Evolutionary conservation across 805 yeast genomes (phyloP).

Genomic region (Metschnikowia picachoensis): DNA sequence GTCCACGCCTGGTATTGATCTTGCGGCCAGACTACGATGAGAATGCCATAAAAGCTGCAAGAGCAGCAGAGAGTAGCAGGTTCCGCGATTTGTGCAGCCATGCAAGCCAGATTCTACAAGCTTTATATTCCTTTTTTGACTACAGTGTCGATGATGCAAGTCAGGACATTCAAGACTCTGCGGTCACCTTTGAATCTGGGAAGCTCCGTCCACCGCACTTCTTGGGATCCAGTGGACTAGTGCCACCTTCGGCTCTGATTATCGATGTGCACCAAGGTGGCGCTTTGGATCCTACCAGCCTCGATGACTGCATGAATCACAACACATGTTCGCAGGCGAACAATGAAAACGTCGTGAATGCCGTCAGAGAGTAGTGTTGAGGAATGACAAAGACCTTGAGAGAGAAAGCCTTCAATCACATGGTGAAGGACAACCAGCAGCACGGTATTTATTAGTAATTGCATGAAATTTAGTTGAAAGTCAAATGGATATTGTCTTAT

Average conservation of each 20-base stretch:
- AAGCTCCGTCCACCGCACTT: constrained; percentile 4
- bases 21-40: constrained; percentile 55
- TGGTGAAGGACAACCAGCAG: too few relatives aligned
- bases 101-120: constrained; percentile 17
- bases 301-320: neutral
- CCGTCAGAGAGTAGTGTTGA: constrained; percentile 3
- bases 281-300: neutral
- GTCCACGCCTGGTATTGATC: constrained; percentile 71
- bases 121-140: constrained; percentile 39
- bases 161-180: constrained; percentile 10
- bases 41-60: constrained; percentile 12
- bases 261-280: neutral
- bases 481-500: too few relatives aligned
- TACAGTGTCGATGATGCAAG: constrained; percentile 33
- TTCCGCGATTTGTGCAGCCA: neutral
- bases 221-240: constrained; percentile 4
- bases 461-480: too few relatives aligned
- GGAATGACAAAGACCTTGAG: too few relatives aligned
- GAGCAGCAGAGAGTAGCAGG: constrained; percentile 7
- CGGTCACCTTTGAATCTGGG: neutral
- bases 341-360: constrained; percentile 3
- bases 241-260: constrained; percentile 6
- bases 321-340: constrained; percentile 8
- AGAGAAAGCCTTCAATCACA: too few relatives aligned
- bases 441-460: too few relatives aligned